Percentiles rank a stretch among this genome's conserved stretches.
phyloP scores from a whole-genome alignment of 2,329 filamentous ascomycete species.

The Sporothrix brasiliensis region DNA sequence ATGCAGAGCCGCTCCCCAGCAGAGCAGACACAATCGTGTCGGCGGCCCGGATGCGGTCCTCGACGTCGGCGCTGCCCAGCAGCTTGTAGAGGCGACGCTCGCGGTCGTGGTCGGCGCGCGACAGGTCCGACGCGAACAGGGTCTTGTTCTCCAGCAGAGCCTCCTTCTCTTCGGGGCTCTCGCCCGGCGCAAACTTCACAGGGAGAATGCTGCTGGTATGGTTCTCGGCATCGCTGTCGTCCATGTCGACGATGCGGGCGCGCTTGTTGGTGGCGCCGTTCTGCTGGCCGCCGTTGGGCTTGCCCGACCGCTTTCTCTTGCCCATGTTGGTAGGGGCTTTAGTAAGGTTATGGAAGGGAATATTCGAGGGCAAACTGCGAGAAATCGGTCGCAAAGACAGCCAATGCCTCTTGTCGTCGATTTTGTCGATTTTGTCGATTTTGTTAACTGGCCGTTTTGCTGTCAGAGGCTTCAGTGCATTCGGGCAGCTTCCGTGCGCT shows the following conservation, averaged over 20 bases:
- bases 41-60: constrained; percentile 61
- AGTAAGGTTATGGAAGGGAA: no score
- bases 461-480: constrained; percentile 1
- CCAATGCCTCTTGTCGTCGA: neutral
- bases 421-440: constrained; percentile 16
- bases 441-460: neutral
- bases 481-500: constrained; percentile 10
- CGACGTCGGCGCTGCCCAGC: constrained; percentile 61
- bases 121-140: constrained; percentile 57
- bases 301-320: constrained; percentile 35
- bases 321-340: constrained; percentile 22
- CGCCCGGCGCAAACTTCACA: constrained; percentile 3
- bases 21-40: constrained; percentile 61
- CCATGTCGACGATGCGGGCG: constrained; percentile 26
- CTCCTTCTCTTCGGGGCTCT: constrained; percentile 28
- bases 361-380: neutral
- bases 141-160: constrained; percentile 42
- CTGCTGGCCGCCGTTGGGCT: constrained; percentile 7
- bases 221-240: constrained; percentile 16
- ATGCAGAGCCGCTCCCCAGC: constrained; percentile 43
- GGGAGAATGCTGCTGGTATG: neutral
- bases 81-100: constrained; percentile 64
- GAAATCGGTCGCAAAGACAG: no score
- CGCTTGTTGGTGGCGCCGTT: constrained; percentile 30
- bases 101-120: constrained; percentile 58